phyloP scores from a whole-genome alignment of 2,329 filamentous ascomycete genomes.

The Talaromyces sp. region DNA sequence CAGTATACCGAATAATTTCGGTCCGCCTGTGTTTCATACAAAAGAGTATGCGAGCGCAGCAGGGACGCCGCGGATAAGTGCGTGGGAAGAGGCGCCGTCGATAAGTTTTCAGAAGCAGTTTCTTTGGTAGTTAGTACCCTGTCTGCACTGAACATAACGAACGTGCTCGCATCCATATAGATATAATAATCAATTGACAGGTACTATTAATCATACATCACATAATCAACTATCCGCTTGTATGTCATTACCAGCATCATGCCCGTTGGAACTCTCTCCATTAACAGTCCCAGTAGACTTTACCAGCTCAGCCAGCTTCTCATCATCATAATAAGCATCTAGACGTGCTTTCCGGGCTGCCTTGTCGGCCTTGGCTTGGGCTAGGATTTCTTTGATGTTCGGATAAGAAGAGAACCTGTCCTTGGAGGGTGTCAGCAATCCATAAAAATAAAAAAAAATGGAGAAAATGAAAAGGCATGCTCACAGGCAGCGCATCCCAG shows the following conservation, averaged over 20 bases:
- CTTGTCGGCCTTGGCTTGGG: slow-evolving; percentile 21
- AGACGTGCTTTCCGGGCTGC: slow-evolving; percentile 16
- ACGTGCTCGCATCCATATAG: background rate
- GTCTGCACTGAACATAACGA: too few relatives aligned
- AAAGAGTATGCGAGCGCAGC: background rate
- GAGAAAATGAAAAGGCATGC: background rate
- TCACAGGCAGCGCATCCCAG: slow-evolving; percentile 23
- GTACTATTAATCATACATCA: background rate
- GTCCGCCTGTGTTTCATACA: background rate
- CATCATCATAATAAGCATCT: slow-evolving; percentile 21
- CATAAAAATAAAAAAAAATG: background rate
- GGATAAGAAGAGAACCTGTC: slow-evolving; percentile 26
- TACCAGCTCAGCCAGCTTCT: slow-evolving; percentile 12
- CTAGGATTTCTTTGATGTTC: slow-evolving; percentile 22
- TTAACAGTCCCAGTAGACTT: slow-evolving; percentile 6
- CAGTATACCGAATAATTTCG: background rate
- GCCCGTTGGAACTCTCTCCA: background rate
- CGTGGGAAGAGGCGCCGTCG: slow-evolving; percentile 26
- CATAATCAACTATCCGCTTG: background rate
- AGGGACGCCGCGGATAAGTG: slow-evolving; percentile 12
- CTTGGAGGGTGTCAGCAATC: slow-evolving; percentile 8
- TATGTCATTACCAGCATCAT: background rate
- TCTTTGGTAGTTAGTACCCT: slow-evolving; percentile 21
- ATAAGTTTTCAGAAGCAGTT: slow-evolving; percentile 28
- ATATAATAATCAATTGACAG: background rate